Evolutionary conservation across 495 filamentous ascomycete genomes (phyloP).

Genomic region (Penicillium ochrochloron): DNA sequence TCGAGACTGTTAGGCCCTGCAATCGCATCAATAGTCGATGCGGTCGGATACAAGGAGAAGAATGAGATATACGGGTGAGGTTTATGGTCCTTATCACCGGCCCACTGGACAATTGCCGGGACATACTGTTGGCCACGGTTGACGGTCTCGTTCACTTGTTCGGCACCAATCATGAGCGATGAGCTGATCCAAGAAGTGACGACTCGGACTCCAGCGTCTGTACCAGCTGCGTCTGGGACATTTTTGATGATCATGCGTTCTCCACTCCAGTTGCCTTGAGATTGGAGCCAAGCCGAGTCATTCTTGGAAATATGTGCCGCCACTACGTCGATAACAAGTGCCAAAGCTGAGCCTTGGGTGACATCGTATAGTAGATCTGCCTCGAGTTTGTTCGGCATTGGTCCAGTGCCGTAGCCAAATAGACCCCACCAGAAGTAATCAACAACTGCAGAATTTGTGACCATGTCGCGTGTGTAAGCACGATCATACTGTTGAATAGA

Average conservation of each 20-base stretch:
- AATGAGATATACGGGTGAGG: conserved; percentile 34
- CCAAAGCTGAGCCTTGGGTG: conserved; percentile 30
- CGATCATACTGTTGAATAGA: conserved; percentile 29
- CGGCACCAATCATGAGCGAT: conserved; percentile 35
- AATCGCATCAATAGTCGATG: conserved; percentile 29
- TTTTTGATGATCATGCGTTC: conserved; percentile 32
- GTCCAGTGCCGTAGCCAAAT: conserved; percentile 32
- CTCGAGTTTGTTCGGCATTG: conserved; percentile 32
- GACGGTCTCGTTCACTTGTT: conserved; percentile 29
- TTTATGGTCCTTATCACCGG: conserved; percentile 26
- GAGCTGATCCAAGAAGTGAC: conserved; percentile 36
- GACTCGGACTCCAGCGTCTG: conserved; percentile 22
- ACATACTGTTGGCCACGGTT: conserved; percentile 32
- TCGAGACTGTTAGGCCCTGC: conserved; percentile 28
- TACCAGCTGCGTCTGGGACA: conserved; percentile 27
- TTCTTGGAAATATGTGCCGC: conserved; percentile 24
- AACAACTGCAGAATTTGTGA: conserved; percentile 31
- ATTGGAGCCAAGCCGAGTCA: conserved; percentile 17
- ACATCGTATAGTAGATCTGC: conserved; percentile 33
- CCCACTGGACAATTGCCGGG: conserved; percentile 39
- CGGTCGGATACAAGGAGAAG: conserved; percentile 35
- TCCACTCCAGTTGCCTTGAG: conserved; percentile 17
- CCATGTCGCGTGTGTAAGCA: conserved; percentile 36
- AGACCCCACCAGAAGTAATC: conserved; percentile 37
- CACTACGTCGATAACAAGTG: conserved; percentile 29